Conservation (phyloP, 2,329 filamentous ascomycete species). For the Dothistroma pini region DNA sequence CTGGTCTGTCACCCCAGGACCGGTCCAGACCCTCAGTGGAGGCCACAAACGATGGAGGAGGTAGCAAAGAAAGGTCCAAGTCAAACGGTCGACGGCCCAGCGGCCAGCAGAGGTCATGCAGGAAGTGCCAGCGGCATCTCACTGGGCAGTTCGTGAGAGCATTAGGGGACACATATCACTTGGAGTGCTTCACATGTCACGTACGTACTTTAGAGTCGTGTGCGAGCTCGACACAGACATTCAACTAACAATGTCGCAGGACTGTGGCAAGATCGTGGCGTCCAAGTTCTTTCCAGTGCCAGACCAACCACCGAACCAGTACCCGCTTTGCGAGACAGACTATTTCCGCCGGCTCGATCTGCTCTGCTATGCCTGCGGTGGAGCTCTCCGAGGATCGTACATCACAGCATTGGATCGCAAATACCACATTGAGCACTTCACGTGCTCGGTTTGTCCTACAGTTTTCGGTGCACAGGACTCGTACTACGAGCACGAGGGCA, state of each 20-base stretch:
- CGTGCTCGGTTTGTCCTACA: constrained; percentile 92
- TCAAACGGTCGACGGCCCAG: constrained; percentile 29
- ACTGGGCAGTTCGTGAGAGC: constrained; percentile 96
- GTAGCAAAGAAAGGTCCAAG: constrained; percentile 26
- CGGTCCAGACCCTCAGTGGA: constrained; percentile 13
- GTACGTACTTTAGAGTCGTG: constrained; percentile 54
- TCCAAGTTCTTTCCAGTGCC: constrained; percentile 99
- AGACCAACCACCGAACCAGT: constrained; percentile 82
- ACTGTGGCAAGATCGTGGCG: constrained; percentile 94
- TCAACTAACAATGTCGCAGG: constrained; percentile 52
- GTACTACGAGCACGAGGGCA: constrained; percentile 96
- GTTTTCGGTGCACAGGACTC: constrained; percentile 98
- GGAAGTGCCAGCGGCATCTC: constrained; percentile 82
- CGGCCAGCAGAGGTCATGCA: constrained; percentile 51
- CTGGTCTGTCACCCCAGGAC: constrained; percentile 10
- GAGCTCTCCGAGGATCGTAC: constrained; percentile 90
- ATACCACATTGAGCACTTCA: constrained; percentile 99
- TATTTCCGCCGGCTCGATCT: constrained; percentile 92
- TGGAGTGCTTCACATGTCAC: constrained; percentile 97
- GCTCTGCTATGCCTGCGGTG: constrained; percentile 86
- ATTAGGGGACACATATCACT: constrained; percentile 86
- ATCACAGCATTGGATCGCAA: constrained; percentile 97
- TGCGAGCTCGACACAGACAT: constrained; percentile 17
- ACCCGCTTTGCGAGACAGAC: constrained; percentile 95
- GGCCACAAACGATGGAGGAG: constrained; percentile 14